phyloP scores from a whole-genome alignment of 2,329 filamentous ascomycete species.

The Aspergillus costaricaensis region DNA sequence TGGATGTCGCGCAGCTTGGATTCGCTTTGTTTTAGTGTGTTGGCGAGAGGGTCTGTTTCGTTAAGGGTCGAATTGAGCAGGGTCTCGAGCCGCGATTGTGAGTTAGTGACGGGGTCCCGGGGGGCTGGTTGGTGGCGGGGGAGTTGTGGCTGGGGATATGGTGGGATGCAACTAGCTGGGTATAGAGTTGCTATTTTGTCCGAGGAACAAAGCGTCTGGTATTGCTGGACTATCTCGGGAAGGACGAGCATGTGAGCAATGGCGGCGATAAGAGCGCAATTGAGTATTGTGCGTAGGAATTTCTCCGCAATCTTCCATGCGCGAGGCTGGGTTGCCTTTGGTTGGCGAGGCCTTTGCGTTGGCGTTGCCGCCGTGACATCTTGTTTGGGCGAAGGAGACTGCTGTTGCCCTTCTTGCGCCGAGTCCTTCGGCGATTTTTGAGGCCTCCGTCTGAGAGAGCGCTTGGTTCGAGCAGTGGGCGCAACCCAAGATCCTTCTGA shows the following conservation, averaged over 20 bases:
- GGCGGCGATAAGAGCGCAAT: conserved; percentile 29
- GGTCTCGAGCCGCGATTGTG: conserved; percentile 27
- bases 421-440: conserved; percentile 13
- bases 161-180: conserved; percentile 30
- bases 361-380: not conserved
- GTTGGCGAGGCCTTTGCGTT: not conserved
- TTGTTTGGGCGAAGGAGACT: not conserved
- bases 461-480: conserved; percentile 25
- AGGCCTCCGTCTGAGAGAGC: conserved; percentile 27
- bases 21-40: conserved; percentile 34
- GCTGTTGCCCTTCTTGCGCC: conserved; percentile 3
- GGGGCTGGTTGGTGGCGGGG: conserved; percentile 13
- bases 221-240: conserved; percentile 39
- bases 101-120: conserved; percentile 19
- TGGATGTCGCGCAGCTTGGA: conserved; percentile 32
- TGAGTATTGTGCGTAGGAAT: conserved; percentile 25
- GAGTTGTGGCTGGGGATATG: conserved; percentile 12
- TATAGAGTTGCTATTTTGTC: conserved; percentile 29
- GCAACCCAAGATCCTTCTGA: conserved; percentile 38
- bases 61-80: conserved; percentile 34
- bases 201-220: conserved; percentile 31
- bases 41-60: conserved; percentile 28
- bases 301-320: not conserved
- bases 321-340: conserved; percentile 1
- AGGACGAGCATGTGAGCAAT: conserved; percentile 38